Conservation (phyloP, 176 grass and related monocot species). For the Oryza meyeriana region DNA sequence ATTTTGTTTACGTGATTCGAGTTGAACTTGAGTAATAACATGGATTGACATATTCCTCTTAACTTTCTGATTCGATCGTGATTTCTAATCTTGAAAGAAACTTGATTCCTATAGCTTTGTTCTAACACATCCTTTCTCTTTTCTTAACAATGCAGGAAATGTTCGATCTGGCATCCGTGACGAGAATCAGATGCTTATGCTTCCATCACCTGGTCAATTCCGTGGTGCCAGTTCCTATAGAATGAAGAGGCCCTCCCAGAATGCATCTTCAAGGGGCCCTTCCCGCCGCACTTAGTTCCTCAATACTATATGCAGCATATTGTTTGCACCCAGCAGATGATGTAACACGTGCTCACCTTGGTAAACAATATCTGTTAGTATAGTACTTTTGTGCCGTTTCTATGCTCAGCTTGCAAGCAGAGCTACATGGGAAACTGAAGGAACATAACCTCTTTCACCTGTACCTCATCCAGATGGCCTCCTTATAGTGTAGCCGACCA, state of each 20-base stretch:
- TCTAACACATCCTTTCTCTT: neutral
- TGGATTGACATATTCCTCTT: neutral
- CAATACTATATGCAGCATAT: neutral
- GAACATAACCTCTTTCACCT: neutral
- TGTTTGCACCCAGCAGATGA: neutral
- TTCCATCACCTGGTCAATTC: constrained; percentile 37
- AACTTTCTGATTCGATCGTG: constrained; percentile 1
- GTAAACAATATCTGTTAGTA: neutral
- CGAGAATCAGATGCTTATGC: constrained; percentile 17
- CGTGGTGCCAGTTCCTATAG: constrained; percentile 19
- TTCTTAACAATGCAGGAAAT: constrained; percentile 23
- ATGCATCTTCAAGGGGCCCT: neutral
- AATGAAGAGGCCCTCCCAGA: neutral
- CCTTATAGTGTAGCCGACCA: no score
- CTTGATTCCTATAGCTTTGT: constrained; percentile 19
- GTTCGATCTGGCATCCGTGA: neutral
- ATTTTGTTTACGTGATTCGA: neutral
- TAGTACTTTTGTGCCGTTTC: neutral
- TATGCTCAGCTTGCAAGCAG: neutral
- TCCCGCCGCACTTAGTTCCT: constrained; percentile 1
- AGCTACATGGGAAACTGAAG: neutral
- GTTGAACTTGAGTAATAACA: neutral
- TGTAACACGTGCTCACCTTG: neutral
- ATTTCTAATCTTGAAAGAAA: neutral
- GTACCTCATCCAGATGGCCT: neutral